Conservation (phyloP, 495 filamentous ascomycete species). For the Lepidopterella palustris region DNA sequence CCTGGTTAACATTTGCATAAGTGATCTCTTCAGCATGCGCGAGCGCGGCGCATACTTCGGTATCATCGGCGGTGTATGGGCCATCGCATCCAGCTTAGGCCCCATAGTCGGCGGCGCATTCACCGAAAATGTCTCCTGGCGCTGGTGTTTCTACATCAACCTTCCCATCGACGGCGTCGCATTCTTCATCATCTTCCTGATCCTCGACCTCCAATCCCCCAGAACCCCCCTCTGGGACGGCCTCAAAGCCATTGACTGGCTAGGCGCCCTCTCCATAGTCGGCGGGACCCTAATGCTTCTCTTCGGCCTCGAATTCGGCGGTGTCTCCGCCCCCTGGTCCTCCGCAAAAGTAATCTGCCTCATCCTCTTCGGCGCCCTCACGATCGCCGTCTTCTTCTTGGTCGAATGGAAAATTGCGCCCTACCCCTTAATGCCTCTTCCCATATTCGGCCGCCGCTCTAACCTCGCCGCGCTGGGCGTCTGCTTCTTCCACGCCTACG, state of each 20-base stretch:
- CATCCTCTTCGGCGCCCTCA: constrained; percentile 64
- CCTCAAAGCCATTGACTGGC: constrained; percentile 70
- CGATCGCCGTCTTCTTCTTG: constrained; percentile 56
- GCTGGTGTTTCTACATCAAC: constrained; percentile 39
- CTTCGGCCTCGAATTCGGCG: constrained; percentile 39
- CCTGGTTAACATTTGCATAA: constrained; percentile 74
- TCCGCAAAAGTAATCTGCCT: constrained; percentile 72
- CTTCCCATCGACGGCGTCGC: constrained; percentile 69
- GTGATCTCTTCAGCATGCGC: constrained; percentile 71
- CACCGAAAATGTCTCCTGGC: constrained; percentile 37
- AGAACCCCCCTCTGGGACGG: constrained; percentile 64
- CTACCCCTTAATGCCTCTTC: constrained; percentile 70
- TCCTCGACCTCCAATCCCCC: constrained; percentile 70
- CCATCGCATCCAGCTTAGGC: constrained; percentile 37
- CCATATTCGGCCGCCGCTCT: constrained; percentile 50
- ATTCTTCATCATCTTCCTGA: constrained; percentile 58
- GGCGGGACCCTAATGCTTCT: constrained; percentile 72
- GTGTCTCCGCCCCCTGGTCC: constrained; percentile 66
- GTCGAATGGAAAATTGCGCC: constrained; percentile 67
- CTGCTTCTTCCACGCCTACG: constrained; percentile 31
- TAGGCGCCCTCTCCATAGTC: constrained; percentile 59
- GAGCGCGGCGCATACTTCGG: constrained; percentile 40
- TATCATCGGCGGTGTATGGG: constrained; percentile 41
- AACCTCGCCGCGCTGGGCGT: constrained; percentile 28
- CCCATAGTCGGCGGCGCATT: constrained; percentile 40